Percentiles rank a stretch among this genome's conserved stretches.
Conservation (phyloP, 2,329 filamentous ascomycete species). For the Diaporthe helianthi region DNA sequence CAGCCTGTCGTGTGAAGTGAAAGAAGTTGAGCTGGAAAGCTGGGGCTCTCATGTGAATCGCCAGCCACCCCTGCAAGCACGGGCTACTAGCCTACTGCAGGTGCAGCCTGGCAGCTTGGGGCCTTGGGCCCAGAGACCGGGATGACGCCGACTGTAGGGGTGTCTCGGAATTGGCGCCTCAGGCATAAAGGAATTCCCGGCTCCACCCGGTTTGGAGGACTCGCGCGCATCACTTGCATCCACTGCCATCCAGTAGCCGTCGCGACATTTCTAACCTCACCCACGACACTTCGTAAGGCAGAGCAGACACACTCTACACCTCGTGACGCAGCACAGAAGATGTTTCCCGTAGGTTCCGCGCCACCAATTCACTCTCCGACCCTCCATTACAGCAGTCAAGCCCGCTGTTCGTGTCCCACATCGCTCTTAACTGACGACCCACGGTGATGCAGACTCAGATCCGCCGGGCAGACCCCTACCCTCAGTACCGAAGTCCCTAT, state of each 20-base stretch:
- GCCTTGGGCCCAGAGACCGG: not conserved
- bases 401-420: not conserved
- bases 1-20: not conserved
- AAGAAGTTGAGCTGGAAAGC: not conserved
- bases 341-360: slow-evolving; percentile 41
- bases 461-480: slow-evolving; percentile 45
- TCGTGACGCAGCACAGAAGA: slow-evolving; percentile 38
- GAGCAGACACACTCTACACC: slow-evolving; percentile 38
- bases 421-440: slow-evolving; percentile 42
- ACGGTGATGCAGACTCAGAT: slow-evolving; percentile 50
- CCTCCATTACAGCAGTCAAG: not conserved
- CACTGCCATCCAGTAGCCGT: slow-evolving; percentile 30
- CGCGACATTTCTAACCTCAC: slow-evolving; percentile 35
- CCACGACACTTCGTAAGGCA: slow-evolving; percentile 40
- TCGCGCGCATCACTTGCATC: slow-evolving; percentile 33
- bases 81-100: slow-evolving; percentile 9
- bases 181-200: slow-evolving; percentile 33
- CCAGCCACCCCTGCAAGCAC: slow-evolving; percentile 10
- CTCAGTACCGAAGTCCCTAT: slow-evolving; percentile 66
- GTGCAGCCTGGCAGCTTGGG: too few species aligned
- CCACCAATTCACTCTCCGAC: not conserved
- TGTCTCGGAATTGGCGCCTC: slow-evolving; percentile 28
- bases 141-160: slow-evolving; percentile 3
- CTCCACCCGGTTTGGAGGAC: slow-evolving; percentile 31
- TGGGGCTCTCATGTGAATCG: not conserved